Evolutionary conservation across 805 yeast species (phyloP), one percentile per base, ranked within the genome.

Genomic region (Metschnikowia dekortorum): DNA sequence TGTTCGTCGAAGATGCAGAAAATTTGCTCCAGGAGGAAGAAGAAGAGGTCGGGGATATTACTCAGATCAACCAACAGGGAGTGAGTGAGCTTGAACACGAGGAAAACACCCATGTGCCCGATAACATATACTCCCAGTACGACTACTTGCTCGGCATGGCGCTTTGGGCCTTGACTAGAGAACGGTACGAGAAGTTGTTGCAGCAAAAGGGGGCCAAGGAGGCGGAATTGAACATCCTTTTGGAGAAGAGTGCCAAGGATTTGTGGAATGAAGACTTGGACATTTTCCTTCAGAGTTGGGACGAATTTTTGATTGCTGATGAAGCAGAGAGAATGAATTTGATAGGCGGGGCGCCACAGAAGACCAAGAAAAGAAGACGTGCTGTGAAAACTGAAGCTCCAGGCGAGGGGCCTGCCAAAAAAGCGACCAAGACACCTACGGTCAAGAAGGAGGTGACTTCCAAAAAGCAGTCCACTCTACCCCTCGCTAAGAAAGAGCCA

Each of bases 141-240:
- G 98, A 94, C 61, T 94, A 94, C 60, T 75, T 94, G 55, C 75
- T 94, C 47, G 95, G 94, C 48, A 87, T 94, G 96, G 81, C 90
- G 34, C 84, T 94, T 56, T 89, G 97, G 94, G 86, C 97, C 36
- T 80, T 94, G 63, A 92, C 99, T 0, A 78, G 77, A 51, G 99
- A 94, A 69, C 80, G 94, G 59, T 94, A 91, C 63, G 91, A 89
- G 61, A 84, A 80, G 57, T 73, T 94, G 56, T 71, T 90, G 60
- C 76, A 77, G 48, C 95, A 91, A 64, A 79, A 82, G 53, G 88
- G 82, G 50, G 84, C 74, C 28, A 85, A 84, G 61, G 92, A 89
- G 63, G 73, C 66, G 10, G 95, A 88, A 62, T 76, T 92, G 59
- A 84, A 81, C 41, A 64, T 62, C 0, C 74, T 94, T 57, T 76